Conservation (phyloP, 208 protist species). For the Trypanosoma rangeli region DNA sequence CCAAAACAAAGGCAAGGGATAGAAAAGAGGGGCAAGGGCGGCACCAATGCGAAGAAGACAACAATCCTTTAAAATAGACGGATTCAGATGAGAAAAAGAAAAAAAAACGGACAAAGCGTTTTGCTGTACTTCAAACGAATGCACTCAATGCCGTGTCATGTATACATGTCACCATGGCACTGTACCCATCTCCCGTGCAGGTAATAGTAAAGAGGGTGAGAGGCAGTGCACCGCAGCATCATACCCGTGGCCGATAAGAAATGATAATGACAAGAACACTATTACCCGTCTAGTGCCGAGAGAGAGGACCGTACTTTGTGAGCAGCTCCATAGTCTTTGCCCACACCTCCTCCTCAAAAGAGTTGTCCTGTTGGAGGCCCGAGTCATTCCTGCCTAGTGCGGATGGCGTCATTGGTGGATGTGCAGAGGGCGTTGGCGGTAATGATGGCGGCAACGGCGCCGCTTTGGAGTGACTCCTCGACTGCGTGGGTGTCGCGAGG, state of each 20-base stretch:
- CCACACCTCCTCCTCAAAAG: slow-evolving; percentile 47
- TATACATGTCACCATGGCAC: not conserved
- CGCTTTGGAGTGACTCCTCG: not conserved
- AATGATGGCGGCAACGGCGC: not conserved
- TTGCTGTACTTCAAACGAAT: not conserved
- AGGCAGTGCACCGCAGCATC: not conserved
- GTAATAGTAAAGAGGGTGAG: not conserved
- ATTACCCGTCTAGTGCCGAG: slow-evolving; percentile 10
- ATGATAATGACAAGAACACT: not conserved
- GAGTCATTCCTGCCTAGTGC: not conserved
- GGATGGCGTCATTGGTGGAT: not conserved
- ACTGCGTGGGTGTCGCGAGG: slow-evolving; percentile 3
- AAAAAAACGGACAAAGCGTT: slow-evolving; percentile 18
- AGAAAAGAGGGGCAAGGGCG: not conserved
- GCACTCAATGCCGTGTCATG: not conserved
- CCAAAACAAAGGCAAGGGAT: not conserved
- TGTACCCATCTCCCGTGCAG: not conserved
- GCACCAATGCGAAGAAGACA: not conserved
- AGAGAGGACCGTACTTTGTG: slow-evolving; percentile 31
- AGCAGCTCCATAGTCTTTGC: slow-evolving; percentile 50
- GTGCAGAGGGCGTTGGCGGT: not conserved
- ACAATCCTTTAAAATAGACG: not conserved
- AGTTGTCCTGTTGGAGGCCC: slow-evolving; percentile 1
- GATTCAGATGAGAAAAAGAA: slow-evolving; percentile 10
- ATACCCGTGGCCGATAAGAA: not conserved